Evolutionary conservation across 352 stramenopile species (phyloP).

Genomic region (Globisporangium yorkense): DNA sequence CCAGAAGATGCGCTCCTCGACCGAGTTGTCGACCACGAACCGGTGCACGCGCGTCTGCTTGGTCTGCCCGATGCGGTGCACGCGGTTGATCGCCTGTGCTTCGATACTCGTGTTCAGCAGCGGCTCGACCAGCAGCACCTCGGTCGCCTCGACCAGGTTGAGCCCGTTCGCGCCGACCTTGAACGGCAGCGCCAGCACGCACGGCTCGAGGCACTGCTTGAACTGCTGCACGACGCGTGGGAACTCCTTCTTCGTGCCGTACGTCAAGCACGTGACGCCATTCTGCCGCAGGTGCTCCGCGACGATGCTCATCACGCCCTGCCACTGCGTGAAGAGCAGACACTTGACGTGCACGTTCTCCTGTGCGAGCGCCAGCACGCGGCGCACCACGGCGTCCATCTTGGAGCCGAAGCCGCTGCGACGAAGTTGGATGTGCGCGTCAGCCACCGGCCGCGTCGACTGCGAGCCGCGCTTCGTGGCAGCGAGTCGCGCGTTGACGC

Average conservation of each 20-base stretch:
- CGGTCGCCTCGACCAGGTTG: conserved; percentile 90
- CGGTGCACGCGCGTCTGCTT: conserved; percentile 78
- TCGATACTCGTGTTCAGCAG: conserved; percentile 85
- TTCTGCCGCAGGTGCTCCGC: conserved; percentile 23
- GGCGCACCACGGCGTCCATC: conserved; percentile 51
- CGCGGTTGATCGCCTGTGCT: conserved; percentile 83
- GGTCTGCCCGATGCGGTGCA: conserved; percentile 89
- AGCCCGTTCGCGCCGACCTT: conserved; percentile 89
- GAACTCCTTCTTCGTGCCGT: conserved; percentile 51
- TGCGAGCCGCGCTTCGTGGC: neutral
- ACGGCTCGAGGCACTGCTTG: conserved; percentile 36
- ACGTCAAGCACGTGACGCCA: conserved; percentile 70
- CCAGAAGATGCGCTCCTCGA: conserved; percentile 87
- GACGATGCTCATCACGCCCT: conserved; percentile 71
- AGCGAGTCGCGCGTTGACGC: neutral
- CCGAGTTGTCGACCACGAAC: conserved; percentile 84
- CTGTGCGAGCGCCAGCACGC: conserved; percentile 39
- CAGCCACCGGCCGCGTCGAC: conserved; percentile 2
- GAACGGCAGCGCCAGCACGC: conserved; percentile 72
- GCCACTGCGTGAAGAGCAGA: conserved; percentile 91
- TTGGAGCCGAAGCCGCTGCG: conserved; percentile 61
- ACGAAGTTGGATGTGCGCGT: conserved; percentile 6
- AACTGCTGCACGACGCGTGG: conserved; percentile 42
- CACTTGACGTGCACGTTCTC: conserved; percentile 70
- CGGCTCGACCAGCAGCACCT: conserved; percentile 90